phyloP scores from a whole-genome alignment of 1,284 basidiomycete species.

The Apiotrichum sp. region DNA sequence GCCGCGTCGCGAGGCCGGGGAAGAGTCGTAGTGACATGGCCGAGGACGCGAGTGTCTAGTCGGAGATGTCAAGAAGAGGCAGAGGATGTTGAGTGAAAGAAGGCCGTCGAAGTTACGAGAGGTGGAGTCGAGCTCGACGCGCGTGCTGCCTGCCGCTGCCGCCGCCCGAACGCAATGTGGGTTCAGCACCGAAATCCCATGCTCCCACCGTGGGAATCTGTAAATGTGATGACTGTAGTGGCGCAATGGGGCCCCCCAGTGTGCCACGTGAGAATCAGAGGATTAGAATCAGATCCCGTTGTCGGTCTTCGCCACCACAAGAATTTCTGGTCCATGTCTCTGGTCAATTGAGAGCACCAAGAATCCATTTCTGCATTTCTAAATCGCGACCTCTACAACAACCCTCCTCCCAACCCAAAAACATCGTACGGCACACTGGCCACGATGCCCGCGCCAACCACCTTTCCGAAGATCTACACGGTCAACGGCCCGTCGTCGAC shows the following conservation, averaged over 20 bases:
- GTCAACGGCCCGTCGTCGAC: conserved; percentile 79
- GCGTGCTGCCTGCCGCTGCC: too few relatives aligned
- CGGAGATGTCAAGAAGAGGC: not conserved
- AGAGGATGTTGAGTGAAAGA: not conserved
- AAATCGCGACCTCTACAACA: not conserved
- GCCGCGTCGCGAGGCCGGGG: conserved; percentile 3
- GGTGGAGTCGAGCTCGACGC: too few relatives aligned
- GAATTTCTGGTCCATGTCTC: too few relatives aligned
- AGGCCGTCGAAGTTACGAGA: not conserved
- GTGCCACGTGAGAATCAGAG: too few relatives aligned
- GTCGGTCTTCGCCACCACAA: too few relatives aligned
- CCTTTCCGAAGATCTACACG: conserved; percentile 72
- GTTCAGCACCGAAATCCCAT: too few relatives aligned
- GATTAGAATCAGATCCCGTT: too few relatives aligned
- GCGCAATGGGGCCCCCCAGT: too few relatives aligned
- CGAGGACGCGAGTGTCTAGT: not conserved
- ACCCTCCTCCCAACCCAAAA: not conserved
- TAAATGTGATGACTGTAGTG: too few relatives aligned
- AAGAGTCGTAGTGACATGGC: conserved; percentile 13
- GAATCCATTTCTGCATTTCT: not conserved
- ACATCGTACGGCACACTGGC: not conserved
- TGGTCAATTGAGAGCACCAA: too few relatives aligned
- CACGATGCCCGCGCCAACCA: conserved; percentile 23
- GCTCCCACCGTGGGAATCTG: too few relatives aligned
- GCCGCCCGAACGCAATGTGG: too few relatives aligned